Percentiles rank a stretch among this genome's conserved stretches.
These are phyloP conservation scores for Cyphellophora europaea DNA, from an alignment of 2,329 filamentous ascomycete species.

Conservation along the genomic window DNA sequence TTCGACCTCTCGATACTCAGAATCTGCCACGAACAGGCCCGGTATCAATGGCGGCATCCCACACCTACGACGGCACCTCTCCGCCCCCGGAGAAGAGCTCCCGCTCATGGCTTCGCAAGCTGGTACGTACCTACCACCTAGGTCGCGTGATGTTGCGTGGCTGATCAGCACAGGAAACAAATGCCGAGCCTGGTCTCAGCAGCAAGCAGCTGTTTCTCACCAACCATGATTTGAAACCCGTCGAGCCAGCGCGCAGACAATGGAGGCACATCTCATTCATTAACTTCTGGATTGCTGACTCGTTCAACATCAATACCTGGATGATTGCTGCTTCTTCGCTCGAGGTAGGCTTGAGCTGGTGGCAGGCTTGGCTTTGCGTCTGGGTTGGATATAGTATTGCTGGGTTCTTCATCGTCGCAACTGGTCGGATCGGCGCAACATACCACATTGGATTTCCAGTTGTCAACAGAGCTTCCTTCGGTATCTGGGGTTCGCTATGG, in stretches of 20 bases:
- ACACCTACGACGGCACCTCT: too few species aligned
- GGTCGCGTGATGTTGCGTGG: too few species aligned
- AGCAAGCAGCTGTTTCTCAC: constrained; percentile 35
- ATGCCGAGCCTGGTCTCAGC: constrained; percentile 66
- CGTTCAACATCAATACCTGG: constrained; percentile 28
- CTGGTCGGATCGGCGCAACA: constrained; percentile 29
- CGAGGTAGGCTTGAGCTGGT: constrained; percentile 29
- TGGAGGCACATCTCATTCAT: constrained; percentile 29
- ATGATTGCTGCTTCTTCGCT: constrained; percentile 29
- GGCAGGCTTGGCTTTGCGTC: constrained; percentile 31
- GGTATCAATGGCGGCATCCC: too few species aligned
- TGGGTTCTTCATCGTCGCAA: constrained; percentile 25
- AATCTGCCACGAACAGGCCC: too few species aligned
- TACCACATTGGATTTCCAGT: constrained; percentile 38
- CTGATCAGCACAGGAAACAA: constrained; percentile 53
- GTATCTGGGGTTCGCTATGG: constrained; percentile 57
- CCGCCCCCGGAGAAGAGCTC: too few species aligned
- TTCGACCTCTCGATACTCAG: too few species aligned
- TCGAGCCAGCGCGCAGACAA: constrained; percentile 29
- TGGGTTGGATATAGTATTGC: constrained; percentile 31
- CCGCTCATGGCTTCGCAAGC: too few species aligned
- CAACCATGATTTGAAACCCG: constrained; percentile 32
- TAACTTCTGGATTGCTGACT: constrained; percentile 32
- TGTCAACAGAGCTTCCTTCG: constrained; percentile 23
- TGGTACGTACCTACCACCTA: too few species aligned